phyloP scores from a whole-genome alignment of 2,329 filamentous ascomycete genomes.

The Aureobasidium sp. region DNA sequence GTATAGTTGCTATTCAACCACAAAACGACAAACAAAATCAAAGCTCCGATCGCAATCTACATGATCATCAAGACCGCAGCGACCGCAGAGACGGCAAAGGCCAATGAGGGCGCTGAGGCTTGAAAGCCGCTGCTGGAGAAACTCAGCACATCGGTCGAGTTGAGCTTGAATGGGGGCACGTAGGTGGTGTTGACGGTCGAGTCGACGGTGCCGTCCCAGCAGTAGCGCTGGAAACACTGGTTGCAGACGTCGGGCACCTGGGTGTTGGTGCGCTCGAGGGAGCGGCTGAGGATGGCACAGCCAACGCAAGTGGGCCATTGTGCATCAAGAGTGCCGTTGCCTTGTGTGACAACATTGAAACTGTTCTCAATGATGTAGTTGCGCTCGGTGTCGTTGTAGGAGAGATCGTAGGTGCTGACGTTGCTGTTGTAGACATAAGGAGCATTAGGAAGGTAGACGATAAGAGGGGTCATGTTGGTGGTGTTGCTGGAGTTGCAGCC shows the following conservation, averaged over 20 bases:
- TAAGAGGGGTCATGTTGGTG: slow-evolving; percentile 54
- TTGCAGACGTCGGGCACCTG: slow-evolving; percentile 63
- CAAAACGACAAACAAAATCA: slow-evolving; percentile 1
- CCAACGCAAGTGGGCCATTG: slow-evolving; percentile 79
- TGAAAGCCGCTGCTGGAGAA: background rate
- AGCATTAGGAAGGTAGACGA: slow-evolving; percentile 83
- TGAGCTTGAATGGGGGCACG: slow-evolving; percentile 14
- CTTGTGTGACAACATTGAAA: slow-evolving; percentile 74
- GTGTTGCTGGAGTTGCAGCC: slow-evolving; percentile 65
- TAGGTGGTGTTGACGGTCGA: slow-evolving; percentile 26
- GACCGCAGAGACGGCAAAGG: background rate
- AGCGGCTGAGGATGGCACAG: slow-evolving; percentile 76
- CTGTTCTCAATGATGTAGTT: slow-evolving; percentile 81
- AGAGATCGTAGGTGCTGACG: slow-evolving; percentile 65
- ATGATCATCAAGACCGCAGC: slow-evolving; percentile 2
- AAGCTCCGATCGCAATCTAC: background rate
- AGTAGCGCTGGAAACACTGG: slow-evolving; percentile 73
- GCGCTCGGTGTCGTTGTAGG: slow-evolving; percentile 59
- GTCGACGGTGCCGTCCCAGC: slow-evolving; percentile 77
- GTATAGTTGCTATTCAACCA: background rate
- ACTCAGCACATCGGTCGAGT: slow-evolving; percentile 3
- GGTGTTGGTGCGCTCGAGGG: slow-evolving; percentile 63
- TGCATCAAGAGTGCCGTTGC: slow-evolving; percentile 66
- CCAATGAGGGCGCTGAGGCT: background rate
- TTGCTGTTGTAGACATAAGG: slow-evolving; percentile 64